A percentile compares a stretch with the other conserved stretches of the same genome.
Evolutionary conservation across 805 yeast genomes (phyloP).

Genomic region (Myxozyma nipponensis): DNA sequence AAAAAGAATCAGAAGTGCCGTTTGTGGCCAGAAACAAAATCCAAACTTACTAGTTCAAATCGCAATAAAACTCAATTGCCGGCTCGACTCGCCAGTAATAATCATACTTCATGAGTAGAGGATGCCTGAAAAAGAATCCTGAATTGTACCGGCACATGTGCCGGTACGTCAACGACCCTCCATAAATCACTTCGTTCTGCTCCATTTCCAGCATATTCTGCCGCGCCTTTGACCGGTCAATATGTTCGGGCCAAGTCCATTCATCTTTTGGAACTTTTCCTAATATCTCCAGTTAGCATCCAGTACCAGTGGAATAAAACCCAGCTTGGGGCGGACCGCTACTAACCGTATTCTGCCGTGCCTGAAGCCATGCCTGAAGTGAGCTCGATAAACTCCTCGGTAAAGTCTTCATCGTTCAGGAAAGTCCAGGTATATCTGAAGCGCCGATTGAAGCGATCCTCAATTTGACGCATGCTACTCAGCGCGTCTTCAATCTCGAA

Average conservation of each 20-base stretch:
- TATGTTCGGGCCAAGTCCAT: constrained; percentile 84
- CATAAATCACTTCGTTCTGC: constrained; percentile 53
- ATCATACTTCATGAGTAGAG: constrained; percentile 67
- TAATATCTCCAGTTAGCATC: neutral
- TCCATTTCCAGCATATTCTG: constrained; percentile 52
- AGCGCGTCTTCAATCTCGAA: constrained; percentile 55
- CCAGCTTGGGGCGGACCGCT: too few species aligned
- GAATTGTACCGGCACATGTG: constrained; percentile 93
- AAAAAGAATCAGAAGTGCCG: neutral
- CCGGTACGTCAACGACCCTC: constrained; percentile 66
- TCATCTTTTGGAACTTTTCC: constrained; percentile 68
- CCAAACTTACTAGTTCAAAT: constrained; percentile 42
- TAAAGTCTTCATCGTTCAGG: constrained; percentile 80
- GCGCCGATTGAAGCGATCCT: constrained; percentile 80
- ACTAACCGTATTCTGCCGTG: constrained; percentile 61
- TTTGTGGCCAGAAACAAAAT: neutral
- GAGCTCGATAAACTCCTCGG: constrained; percentile 69
- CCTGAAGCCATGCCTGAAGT: constrained; percentile 74
- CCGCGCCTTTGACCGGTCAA: constrained; percentile 67
- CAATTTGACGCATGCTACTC: constrained; percentile 57
- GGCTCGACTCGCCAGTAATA: constrained; percentile 97
- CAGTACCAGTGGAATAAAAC: neutral
- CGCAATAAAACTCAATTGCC: constrained; percentile 73
- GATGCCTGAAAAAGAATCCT: constrained; percentile 83
- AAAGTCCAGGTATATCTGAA: constrained; percentile 94